Conservation (phyloP, 768 basidiomycete genomes). For the Rhizopogon vesiculosus region DNA sequence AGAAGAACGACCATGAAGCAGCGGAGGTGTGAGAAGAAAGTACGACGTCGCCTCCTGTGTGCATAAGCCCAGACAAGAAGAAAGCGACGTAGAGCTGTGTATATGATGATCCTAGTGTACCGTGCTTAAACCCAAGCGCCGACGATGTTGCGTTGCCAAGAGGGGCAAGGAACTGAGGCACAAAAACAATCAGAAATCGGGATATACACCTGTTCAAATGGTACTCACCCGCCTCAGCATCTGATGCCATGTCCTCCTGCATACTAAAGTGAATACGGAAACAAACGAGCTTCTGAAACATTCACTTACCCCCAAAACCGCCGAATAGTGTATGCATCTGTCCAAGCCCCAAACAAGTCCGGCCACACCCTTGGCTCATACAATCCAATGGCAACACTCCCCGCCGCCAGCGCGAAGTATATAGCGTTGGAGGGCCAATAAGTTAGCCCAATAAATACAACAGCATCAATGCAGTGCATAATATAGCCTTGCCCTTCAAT, state of each 20-base stretch:
- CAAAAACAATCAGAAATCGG: not conserved
- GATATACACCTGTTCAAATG: not conserved
- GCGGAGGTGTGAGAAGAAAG: slow-evolving; percentile 2
- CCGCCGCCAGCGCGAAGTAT: not conserved
- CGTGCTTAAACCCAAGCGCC: slow-evolving; percentile 16
- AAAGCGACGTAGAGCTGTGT: slow-evolving; percentile 26
- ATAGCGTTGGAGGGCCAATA: not conserved
- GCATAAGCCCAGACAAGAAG: slow-evolving; percentile 29
- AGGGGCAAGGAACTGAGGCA: slow-evolving; percentile 18
- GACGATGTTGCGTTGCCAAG: slow-evolving; percentile 24
- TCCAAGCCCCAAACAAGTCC: slow-evolving; percentile 26
- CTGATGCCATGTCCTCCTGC: slow-evolving; percentile 35
- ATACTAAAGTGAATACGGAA: not conserved
- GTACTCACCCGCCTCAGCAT: slow-evolving; percentile 27
- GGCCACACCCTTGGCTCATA: slow-evolving; percentile 29
- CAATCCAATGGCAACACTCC: not conserved
- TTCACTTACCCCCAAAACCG: slow-evolving; percentile 36
- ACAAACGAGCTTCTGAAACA: not conserved
- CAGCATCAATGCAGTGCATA: not conserved
- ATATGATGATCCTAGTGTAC: slow-evolving; percentile 21
- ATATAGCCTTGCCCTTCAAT: not conserved
- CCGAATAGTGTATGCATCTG: slow-evolving; percentile 34
- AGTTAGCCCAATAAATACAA: not conserved
- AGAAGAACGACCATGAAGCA: slow-evolving; percentile 5
- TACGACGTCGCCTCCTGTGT: slow-evolving; percentile 29